Percentiles rank a stretch among this genome's conserved stretches.
Evolutionary conservation across 352 stramenopile genomes (phyloP).

Genomic region (Peronospora farinosa): DNA sequence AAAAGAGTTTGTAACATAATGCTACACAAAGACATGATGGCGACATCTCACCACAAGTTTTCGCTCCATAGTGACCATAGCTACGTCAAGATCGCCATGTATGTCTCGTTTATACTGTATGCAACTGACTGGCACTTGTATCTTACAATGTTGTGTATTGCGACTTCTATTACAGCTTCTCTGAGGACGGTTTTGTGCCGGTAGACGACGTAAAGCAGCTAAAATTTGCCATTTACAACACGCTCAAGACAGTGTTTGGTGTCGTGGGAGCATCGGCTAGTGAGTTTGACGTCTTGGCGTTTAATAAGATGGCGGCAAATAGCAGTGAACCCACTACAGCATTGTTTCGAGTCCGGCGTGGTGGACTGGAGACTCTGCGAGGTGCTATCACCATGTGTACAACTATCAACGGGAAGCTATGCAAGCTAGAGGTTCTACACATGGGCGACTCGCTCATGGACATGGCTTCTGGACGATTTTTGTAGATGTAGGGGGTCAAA

Average conservation of each 20-base stretch:
- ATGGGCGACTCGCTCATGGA: conserved; percentile 57
- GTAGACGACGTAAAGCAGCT: conserved; percentile 54
- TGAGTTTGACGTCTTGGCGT: conserved; percentile 61
- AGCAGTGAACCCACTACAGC: conserved; percentile 44
- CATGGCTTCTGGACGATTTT: conserved; percentile 56
- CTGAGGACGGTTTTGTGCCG: conserved; percentile 35
- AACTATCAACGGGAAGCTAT: conserved; percentile 52
- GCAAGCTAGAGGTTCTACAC: conserved; percentile 59
- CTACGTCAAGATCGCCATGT: conserved; percentile 69
- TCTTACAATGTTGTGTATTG: neutral
- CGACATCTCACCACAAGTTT: conserved; percentile 67
- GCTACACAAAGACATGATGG: conserved; percentile 1
- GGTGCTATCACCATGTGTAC: conserved; percentile 74
- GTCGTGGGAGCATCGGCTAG: conserved; percentile 50
- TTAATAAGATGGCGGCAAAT: conserved; percentile 26
- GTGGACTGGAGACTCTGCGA: conserved; percentile 52
- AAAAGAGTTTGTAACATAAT: neutral
- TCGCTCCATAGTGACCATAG: conserved; percentile 39
- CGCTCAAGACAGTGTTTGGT: conserved; percentile 60
- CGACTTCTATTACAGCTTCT: conserved; percentile 34
- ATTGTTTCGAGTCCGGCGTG: conserved; percentile 53
- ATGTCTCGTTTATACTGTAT: conserved; percentile 9
- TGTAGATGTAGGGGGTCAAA: conserved; percentile 21
- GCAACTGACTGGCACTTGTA: neutral
- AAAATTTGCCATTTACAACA: conserved; percentile 70